A percentile compares a stretch with the other conserved stretches of the same genome.
Conservation (phyloP, 2,329 filamentous ascomycete species). For the Fusarium sp. region DNA sequence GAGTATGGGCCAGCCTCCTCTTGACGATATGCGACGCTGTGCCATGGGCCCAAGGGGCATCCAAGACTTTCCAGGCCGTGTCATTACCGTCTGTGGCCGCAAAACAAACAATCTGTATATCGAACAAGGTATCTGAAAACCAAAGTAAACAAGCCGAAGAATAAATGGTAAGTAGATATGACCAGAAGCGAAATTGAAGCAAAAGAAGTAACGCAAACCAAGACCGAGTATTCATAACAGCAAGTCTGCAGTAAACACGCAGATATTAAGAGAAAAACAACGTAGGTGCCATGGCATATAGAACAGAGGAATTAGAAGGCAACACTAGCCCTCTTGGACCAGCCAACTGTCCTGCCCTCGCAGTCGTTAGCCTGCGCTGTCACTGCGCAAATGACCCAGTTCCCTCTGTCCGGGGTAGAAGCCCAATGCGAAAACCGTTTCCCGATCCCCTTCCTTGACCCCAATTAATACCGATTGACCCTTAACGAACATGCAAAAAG, state of each 20-base stretch:
- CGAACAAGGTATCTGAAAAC: slow-evolving; percentile 71
- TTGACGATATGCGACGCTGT: slow-evolving; percentile 39
- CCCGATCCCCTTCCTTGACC: slow-evolving; percentile 48
- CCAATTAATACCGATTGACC: slow-evolving; percentile 49
- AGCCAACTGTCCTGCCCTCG: slow-evolving; percentile 61
- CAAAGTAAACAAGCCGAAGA: slow-evolving; percentile 42
- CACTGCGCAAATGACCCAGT: slow-evolving; percentile 51
- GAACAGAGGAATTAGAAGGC: slow-evolving; percentile 59
- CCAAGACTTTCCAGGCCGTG: slow-evolving; percentile 37
- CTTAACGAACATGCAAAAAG: slow-evolving; percentile 44
- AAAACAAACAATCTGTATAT: slow-evolving; percentile 61
- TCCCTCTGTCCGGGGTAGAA: slow-evolving; percentile 47
- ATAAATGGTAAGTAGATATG: slow-evolving; percentile 42
- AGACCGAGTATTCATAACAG: slow-evolving; percentile 37
- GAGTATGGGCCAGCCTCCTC: slow-evolving; percentile 51
- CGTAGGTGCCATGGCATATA: slow-evolving; percentile 56
- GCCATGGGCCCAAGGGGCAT: slow-evolving; percentile 18
- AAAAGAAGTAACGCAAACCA: slow-evolving; percentile 31
- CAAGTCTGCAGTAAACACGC: slow-evolving; percentile 30
- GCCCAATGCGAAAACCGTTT: slow-evolving; percentile 48
- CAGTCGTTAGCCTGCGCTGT: slow-evolving; percentile 62
- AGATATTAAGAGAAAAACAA: slow-evolving; percentile 53
- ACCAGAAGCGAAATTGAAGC: slow-evolving; percentile 46
- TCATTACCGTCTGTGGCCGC: slow-evolving; percentile 46
- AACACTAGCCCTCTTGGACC: slow-evolving; percentile 63